Evolutionary conservation across 495 filamentous ascomycete genomes (phyloP), one percentile per base, ranked within the genome.

Genomic region (Aspergillus leporis): DNA sequence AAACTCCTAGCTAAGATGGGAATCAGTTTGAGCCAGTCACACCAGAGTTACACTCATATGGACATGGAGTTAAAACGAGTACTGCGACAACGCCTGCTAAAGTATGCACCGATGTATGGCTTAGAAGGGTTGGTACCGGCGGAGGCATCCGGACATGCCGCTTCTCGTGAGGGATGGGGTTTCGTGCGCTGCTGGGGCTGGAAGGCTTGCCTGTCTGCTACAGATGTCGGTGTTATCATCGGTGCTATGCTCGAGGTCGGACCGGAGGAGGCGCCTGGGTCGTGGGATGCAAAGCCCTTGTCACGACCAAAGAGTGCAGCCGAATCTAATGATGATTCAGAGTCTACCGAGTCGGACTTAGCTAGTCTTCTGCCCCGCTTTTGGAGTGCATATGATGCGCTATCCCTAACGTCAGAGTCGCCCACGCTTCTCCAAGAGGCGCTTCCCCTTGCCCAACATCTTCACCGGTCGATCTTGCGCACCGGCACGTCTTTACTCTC

Each of bases 1-100:
- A 97, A 97, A 68, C 81, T 98, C 0, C 81, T 98, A 12, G 94
- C 94, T 34, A 98, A 97, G 71, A 98, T 98, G 95, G 94, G 94
- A 23, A 90, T 98, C 63, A 93, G 89, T 71, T 78, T 98, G 31
- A 89, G 84, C 19, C 93, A 98, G 78, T 96, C 92, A 74, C 91
- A 91, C 61, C 93, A 97, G 70, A 93, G 83, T 66, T 98, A 98
- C 70, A 90, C 92, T 2, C 94, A 98, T 72, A 97, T 98, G 92
- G 95, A 98, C 69, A 93, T 98, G 90, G 87, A 94, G 66, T 76
- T 98, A 38, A 98, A 98, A 74, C 87, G 90, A 22, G 90, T 89
- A 13, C 76, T 98, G 22, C 86, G 93, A n/a, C 81, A 87, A 51
- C 88, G 93, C 47, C 78, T 98, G 2, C 81, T 96, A 38, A 92